Percentiles rank a stretch among this genome's conserved stretches.
Evolutionary conservation across 805 yeast genomes (phyloP).

Genomic region (Pichia pseudocactophila): DNA sequence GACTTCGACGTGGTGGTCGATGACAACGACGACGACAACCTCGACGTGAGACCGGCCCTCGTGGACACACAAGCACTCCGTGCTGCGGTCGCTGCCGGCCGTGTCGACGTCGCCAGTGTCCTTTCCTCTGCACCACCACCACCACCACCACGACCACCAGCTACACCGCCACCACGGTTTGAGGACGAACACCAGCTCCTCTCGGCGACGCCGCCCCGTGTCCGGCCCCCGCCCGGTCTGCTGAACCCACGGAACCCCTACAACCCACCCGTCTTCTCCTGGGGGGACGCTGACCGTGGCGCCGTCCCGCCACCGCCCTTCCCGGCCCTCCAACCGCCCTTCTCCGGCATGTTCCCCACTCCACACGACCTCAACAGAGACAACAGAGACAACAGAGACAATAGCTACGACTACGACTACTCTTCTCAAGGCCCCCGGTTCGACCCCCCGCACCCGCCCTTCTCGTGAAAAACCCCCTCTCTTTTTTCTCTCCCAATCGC

Average conservation of each 20-base stretch:
- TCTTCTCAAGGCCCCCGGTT: neutral
- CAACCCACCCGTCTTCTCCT: neutral
- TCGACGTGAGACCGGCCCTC: no score
- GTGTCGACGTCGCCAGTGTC: no score
- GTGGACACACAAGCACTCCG: no score
- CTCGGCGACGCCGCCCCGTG: neutral
- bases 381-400: neutral
- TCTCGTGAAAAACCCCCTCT: conserved; percentile 13
- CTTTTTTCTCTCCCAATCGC: neutral
- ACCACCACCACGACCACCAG: neutral
- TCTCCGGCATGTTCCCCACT: neutral
- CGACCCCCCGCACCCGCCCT: neutral
- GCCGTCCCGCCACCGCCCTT: neutral
- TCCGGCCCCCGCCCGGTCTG: conserved; percentile 19
- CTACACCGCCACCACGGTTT: conserved; percentile 9
- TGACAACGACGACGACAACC: no score
- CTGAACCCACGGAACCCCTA: neutral
- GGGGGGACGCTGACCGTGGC: neutral
- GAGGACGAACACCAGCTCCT: conserved; percentile 22
- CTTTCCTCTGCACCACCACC: neutral
- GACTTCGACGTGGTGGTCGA: no score
- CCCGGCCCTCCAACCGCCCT: neutral
- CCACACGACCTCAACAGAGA: neutral
- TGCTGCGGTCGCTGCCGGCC: no score
- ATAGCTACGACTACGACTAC: no score